These are phyloP conservation scores for Tuber magnatum DNA, from an alignment of 495 filamentous ascomycete genomes.

Conservation along the genomic window DNA sequence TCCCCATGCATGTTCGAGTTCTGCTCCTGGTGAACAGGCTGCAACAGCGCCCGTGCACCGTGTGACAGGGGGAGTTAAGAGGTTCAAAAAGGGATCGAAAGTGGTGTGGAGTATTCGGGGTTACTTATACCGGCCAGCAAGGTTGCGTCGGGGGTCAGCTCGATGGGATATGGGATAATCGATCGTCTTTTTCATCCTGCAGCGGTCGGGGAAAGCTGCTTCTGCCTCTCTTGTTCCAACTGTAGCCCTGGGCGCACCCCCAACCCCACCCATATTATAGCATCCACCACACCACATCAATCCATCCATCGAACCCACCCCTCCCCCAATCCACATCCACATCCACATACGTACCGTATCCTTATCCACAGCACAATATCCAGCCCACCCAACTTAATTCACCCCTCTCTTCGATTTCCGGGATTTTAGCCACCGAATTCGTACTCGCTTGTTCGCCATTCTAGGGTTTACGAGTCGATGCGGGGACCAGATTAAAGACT, in stretches of 20 bases:
- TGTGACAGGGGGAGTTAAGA: slow-evolving; percentile 26
- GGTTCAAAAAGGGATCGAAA: slow-evolving; percentile 14
- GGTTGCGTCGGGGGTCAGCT: slow-evolving; percentile 29
- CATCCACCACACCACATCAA: background rate
- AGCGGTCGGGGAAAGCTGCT: slow-evolving; percentile 19
- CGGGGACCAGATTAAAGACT: slow-evolving; percentile 34
- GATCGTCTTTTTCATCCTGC: slow-evolving; percentile 7
- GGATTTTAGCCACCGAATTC: slow-evolving; percentile 36
- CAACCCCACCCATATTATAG: background rate
- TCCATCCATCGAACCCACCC: background rate
- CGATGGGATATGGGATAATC: slow-evolving; percentile 17
- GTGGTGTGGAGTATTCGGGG: slow-evolving; percentile 36
- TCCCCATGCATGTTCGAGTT: slow-evolving; percentile 20
- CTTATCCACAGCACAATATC: slow-evolving; percentile 23
- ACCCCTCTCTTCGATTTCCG: slow-evolving; percentile 25
- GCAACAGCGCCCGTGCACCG: slow-evolving; percentile 36
- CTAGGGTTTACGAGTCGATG: slow-evolving; percentile 22
- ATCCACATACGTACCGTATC: background rate
- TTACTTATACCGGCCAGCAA: slow-evolving; percentile 27
- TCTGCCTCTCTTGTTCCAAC: background rate
- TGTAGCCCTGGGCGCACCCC: background rate
- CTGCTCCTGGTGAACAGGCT: slow-evolving; percentile 35
- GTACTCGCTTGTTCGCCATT: slow-evolving; percentile 27
- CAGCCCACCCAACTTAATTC: slow-evolving; percentile 21
- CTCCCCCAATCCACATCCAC: background rate